Percentiles rank a stretch among this genome's conserved stretches.
phyloP scores from a whole-genome alignment of 768 basidiomycete species.

The Mycena sanguinolenta region DNA sequence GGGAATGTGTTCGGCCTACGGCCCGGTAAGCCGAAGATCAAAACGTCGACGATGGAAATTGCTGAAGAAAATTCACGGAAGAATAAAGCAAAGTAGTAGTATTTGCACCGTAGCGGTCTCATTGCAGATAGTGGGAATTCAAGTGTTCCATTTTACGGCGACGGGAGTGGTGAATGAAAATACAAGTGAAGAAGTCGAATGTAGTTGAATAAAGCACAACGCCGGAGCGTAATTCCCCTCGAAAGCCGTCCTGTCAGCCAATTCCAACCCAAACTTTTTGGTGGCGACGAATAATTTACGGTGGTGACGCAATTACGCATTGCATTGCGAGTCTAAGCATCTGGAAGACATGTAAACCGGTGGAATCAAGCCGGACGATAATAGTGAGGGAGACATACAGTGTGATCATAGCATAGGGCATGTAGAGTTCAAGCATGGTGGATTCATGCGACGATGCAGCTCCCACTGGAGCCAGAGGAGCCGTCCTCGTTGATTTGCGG shows the following conservation, averaged over 20 bases:
- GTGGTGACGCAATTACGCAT: constrained; percentile 14
- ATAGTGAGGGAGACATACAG: neutral
- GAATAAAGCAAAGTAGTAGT: too few species aligned
- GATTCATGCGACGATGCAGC: constrained; percentile 29
- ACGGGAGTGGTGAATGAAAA: neutral
- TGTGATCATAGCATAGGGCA: neutral
- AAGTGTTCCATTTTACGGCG: constrained; percentile 3
- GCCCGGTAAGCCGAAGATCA: too few species aligned
- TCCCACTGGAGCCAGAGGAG: constrained; percentile 26
- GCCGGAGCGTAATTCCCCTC: constrained; percentile 21
- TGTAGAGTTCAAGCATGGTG: neutral
- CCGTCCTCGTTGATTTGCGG: constrained; percentile 33
- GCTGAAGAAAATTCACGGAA: too few species aligned
- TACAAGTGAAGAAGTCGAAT: constrained; percentile 19
- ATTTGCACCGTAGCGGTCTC: too few species aligned
- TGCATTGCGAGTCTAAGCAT: neutral
- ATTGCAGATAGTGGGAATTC: neutral
- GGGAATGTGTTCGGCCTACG: too few species aligned
- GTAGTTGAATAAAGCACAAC: constrained; percentile 24
- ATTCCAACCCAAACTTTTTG: constrained; percentile 31
- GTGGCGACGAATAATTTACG: constrained; percentile 24
- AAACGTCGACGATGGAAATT: too few species aligned
- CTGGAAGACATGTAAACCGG: neutral
- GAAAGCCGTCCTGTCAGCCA: constrained; percentile 15
- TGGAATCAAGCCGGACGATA: neutral